Percentiles rank a stretch among this genome's conserved stretches.
Conservation (phyloP, 495 filamentous ascomycete genomes). For the Penicillium salamii region DNA sequence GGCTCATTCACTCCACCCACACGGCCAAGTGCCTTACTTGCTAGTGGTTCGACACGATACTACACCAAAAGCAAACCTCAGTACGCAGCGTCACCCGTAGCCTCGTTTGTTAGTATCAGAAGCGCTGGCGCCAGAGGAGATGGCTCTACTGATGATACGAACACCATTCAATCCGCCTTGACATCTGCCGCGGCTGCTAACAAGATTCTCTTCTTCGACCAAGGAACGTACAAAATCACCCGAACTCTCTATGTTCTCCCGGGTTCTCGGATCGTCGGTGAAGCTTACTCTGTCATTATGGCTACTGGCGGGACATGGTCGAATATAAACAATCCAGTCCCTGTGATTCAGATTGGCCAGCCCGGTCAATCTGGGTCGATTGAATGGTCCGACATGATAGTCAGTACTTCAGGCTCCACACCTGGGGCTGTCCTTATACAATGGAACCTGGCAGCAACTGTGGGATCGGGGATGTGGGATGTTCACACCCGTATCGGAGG, state of each 20-base stretch:
- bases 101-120: slow-evolving; percentile 60
- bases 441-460: slow-evolving; percentile 59
- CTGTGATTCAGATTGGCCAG: slow-evolving; percentile 63
- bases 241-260: slow-evolving; percentile 44
- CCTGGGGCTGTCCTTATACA: slow-evolving; percentile 72
- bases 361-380: slow-evolving; percentile 49
- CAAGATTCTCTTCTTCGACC: slow-evolving; percentile 50
- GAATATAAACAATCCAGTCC: slow-evolving; percentile 58
- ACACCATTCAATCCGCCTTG: slow-evolving; percentile 45
- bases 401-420: slow-evolving; percentile 53
- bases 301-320: slow-evolving; percentile 59
- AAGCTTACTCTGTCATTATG: slow-evolving; percentile 63
- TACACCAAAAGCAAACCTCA: slow-evolving; percentile 55
- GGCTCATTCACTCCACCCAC: slow-evolving; percentile 31
- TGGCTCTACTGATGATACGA: slow-evolving; percentile 65
- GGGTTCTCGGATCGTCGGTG: slow-evolving; percentile 44
- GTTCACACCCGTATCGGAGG: slow-evolving; percentile 57
- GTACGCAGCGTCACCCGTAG: slow-evolving; percentile 46
- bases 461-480: slow-evolving; percentile 56
- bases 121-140: slow-evolving; percentile 63
- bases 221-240: slow-evolving; percentile 48
- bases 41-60: slow-evolving; percentile 35
- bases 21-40: slow-evolving; percentile 38
- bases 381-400: slow-evolving; percentile 61
- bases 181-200: slow-evolving; percentile 33